These are phyloP conservation scores for Phytomonas francai DNA, from an alignment of 208 protist genomes.

Conservation along the genomic window DNA sequence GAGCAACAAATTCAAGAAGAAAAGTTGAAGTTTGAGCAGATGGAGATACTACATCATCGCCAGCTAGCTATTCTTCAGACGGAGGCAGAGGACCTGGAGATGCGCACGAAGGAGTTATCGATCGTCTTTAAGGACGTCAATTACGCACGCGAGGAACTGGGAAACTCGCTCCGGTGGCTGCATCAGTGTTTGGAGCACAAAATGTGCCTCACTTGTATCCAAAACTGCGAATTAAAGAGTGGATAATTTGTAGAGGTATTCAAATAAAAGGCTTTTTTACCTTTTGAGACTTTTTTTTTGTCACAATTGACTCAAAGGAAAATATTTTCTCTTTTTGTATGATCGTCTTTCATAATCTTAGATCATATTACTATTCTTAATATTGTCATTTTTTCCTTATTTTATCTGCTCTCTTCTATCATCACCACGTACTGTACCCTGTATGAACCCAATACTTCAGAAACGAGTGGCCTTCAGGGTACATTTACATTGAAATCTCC, in stretches of 20 bases:
- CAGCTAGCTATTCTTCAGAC: conserved; percentile 11
- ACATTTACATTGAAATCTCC: not conserved
- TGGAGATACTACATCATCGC: conserved; percentile 13
- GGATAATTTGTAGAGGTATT: not conserved
- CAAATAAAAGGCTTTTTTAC: not conserved
- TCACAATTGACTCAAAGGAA: not conserved
- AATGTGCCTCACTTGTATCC: not conserved
- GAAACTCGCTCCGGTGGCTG: not conserved
- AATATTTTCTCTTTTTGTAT: not conserved
- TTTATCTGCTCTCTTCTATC: not conserved
- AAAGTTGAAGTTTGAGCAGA: conserved; percentile 26
- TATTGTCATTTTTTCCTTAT: not conserved
- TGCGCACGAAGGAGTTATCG: not conserved
- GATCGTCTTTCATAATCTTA: not conserved
- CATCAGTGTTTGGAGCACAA: not conserved
- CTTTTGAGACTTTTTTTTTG: not conserved
- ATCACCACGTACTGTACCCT: not conserved
- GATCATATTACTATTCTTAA: not conserved
- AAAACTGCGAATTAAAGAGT: not conserved
- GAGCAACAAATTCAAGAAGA: conserved; percentile 23
- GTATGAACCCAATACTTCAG: not conserved
- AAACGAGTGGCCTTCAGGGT: not conserved
- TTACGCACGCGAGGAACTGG: not conserved
- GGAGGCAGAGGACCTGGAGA: not conserved
- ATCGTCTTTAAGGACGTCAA: not conserved